Base-by-base conservation (phyloP, 1,139 yeast genomes). In the Candida sanyaensis region DNA sequence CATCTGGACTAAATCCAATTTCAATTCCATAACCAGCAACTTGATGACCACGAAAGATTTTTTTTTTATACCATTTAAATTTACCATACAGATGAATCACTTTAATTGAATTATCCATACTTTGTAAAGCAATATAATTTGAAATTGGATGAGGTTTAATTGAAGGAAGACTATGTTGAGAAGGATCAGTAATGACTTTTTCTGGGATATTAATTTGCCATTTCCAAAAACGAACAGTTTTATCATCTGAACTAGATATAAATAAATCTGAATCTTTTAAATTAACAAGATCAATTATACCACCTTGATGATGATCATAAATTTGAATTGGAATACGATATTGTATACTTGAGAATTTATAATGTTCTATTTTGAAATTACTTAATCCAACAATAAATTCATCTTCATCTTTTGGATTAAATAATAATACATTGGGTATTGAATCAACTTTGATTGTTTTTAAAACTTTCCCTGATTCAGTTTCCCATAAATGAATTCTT, bases 141-240 rank as follows among this genome's bases (percentile, higher is more conserved):
- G 77, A 77, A 0, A 66, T 64, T 0, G 96, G 96, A 58, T 86
- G 86, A 1, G 79, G 62, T 10, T 73, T 79, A 0, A 86, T 77
- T 3, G 77, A 68, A 0, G 96, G 95, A 84, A 88, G 86, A 1
- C 96, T 84, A 55, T 84, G 88, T 63, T 86, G 92, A 0, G 84
- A 69, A 1, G 96, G 95, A 54, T 88, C 96, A 10, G 93, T 81
- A 2, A 91, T 87, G 52, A 82, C 81, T 63, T 89, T 90, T 47
- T 86, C 78, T 0, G 97, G 97, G 44, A 88, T 87, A 62, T 90
- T 89, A 42, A 89, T 77, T 46, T 83, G 84, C 77, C 90, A 79
- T 50, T 87, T 87, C 97, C 97, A 91, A n/a, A 91, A 80, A 47
- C 95, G 71, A 0, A 90, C 77, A 0, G 96, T 78, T 57, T 88